These are phyloP conservation scores for Wickerhamiella domercqiae DNA, from an alignment of 805 yeast species.

Conservation along the genomic window DNA sequence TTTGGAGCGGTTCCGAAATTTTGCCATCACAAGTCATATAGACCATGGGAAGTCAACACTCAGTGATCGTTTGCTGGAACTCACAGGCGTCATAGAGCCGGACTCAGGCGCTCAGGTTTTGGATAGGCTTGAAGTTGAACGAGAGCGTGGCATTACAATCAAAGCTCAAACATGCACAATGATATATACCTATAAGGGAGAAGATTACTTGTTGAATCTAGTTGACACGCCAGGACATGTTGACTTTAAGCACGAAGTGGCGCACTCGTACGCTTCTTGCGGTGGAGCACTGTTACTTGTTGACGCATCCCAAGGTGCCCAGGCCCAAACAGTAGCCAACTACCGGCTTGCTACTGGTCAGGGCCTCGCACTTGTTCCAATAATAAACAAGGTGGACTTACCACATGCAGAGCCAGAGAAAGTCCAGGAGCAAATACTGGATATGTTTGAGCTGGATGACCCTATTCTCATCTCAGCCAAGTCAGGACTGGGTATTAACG, in stretches of 20 bases:
- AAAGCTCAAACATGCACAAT: constrained; percentile 95
- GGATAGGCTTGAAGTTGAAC: constrained; percentile 83
- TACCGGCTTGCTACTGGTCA: constrained; percentile 78
- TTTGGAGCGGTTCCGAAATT: constrained; percentile 66
- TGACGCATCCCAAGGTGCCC: constrained; percentile 93
- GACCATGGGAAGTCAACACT: constrained; percentile 71
- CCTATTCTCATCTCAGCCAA: constrained; percentile 78
- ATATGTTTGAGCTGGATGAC: constrained; percentile 59
- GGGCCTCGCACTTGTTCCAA: constrained; percentile 70
- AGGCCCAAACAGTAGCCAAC: constrained; percentile 97
- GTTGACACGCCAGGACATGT: constrained; percentile 99
- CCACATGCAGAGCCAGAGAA: constrained; percentile 72
- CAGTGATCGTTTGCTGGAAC: constrained; percentile 72
- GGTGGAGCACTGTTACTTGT: constrained; percentile 83
- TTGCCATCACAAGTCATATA: constrained; percentile 92
- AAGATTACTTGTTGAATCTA: constrained; percentile 71
- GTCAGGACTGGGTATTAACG: constrained; percentile 66
- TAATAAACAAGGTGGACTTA: constrained; percentile 81
- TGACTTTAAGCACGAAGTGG: constrained; percentile 86
- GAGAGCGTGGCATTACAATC: constrained; percentile 92
- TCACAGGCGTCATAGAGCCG: constrained; percentile 75
- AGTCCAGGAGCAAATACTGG: constrained; percentile 72
- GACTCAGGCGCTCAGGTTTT: constrained; percentile 63
- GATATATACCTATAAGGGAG: constrained; percentile 54
- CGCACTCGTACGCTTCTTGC: constrained; percentile 88